Evolutionary conservation across 2,329 filamentous ascomycete species (phyloP).

Genomic region (Leptographium wingfieldii): DNA sequence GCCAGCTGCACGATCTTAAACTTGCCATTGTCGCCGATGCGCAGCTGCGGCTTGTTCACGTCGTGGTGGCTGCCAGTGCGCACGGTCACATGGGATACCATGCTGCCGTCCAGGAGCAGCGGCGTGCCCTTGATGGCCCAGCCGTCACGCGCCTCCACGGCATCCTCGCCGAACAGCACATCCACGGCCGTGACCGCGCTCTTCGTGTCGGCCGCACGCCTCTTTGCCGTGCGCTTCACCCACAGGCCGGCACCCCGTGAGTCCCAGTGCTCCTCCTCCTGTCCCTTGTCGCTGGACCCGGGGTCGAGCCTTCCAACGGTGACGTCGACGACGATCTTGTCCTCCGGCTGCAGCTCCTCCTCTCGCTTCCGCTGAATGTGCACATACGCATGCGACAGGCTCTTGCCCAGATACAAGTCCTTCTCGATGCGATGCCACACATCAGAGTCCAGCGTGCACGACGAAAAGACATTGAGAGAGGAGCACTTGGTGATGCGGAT

Average conservation of each 20-base stretch:
- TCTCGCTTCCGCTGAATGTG: conserved; percentile 76
- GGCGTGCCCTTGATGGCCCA: conserved; percentile 71
- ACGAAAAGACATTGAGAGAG: conserved; percentile 58
- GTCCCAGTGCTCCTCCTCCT: conserved; percentile 59
- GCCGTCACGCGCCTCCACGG: conserved; percentile 73
- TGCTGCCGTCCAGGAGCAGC: conserved; percentile 53
- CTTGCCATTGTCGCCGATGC: conserved; percentile 76
- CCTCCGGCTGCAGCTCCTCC: conserved; percentile 61
- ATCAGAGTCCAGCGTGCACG: conserved; percentile 59
- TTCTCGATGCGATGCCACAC: conserved; percentile 79
- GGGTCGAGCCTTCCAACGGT: conserved; percentile 64
- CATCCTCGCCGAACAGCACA: conserved; percentile 80
- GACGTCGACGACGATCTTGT: conserved; percentile 71
- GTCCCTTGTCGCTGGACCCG: conserved; percentile 37
- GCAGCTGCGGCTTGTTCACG: conserved; percentile 55
- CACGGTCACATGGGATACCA: conserved; percentile 65
- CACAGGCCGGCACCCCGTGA: conserved; percentile 64
- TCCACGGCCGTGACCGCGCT: conserved; percentile 70
- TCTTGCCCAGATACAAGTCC: conserved; percentile 67
- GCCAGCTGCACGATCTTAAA: conserved; percentile 97
- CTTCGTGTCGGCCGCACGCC: conserved; percentile 61
- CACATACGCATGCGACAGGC: conserved; percentile 68
- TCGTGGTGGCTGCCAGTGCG: conserved; percentile 56
- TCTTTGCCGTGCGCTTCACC: conserved; percentile 62
- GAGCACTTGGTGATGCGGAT: conserved; percentile 68